A percentile compares a stretch with the other conserved stretches of the same genome.
These are phyloP conservation scores for Peniophora sp. DNA, from an alignment of 1,284 basidiomycete species.

Conservation along the genomic window DNA sequence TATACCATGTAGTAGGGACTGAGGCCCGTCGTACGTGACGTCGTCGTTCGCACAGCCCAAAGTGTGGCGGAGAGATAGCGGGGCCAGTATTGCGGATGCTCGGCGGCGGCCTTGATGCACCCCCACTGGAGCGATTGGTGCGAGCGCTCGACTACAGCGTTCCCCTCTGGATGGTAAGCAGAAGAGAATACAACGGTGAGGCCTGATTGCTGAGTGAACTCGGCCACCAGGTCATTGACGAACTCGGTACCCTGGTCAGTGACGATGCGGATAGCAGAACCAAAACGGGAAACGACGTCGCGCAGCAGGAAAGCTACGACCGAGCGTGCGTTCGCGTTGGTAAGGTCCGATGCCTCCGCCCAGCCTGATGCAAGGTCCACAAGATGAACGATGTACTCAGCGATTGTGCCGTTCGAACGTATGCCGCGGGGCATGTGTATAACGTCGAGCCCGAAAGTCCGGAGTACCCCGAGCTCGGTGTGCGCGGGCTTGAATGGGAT, in stretches of 20 bases:
- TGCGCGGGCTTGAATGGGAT: neutral
- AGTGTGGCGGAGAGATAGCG: neutral
- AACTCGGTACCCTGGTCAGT: neutral
- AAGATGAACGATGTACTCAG: neutral
- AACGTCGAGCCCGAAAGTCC: neutral
- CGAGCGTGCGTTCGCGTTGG: neutral
- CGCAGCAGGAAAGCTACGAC: neutral
- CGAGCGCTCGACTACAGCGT: neutral
- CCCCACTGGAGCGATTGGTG: neutral
- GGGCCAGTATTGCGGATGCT: neutral
- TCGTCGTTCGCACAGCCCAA: neutral
- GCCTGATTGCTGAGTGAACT: neutral
- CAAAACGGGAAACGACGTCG: neutral
- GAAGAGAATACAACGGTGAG: neutral
- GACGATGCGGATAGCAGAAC: neutral
- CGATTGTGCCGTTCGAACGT: neutral
- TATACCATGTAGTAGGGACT: neutral
- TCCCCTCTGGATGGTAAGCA: neutral
- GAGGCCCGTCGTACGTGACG: neutral
- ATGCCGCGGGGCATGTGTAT: neutral
- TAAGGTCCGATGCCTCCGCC: neutral
- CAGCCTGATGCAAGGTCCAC: neutral
- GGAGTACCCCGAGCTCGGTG: neutral
- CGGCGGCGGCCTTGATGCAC: neutral
- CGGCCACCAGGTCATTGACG: neutral